A percentile compares a stretch with the other conserved stretches of the same genome.
phyloP scores from a whole-genome alignment of 129 eudicot species.

The Mikania micrantha region DNA sequence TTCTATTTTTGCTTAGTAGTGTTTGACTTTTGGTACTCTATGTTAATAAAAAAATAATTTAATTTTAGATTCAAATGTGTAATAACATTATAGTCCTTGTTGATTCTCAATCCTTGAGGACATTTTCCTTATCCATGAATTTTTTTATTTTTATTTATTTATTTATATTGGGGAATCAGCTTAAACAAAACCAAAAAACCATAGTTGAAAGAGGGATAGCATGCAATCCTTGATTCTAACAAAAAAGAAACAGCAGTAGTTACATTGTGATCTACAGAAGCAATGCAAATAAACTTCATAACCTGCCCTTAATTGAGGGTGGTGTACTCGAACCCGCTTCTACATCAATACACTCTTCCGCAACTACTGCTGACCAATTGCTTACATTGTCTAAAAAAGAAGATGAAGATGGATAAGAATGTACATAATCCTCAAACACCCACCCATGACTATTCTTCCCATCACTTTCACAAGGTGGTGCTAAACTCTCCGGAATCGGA shows the following conservation, averaged over 20 bases:
- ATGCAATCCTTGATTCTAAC: background rate
- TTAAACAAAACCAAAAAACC: too few species aligned
- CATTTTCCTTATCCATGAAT: too few species aligned
- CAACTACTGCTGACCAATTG: background rate
- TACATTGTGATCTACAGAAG: background rate
- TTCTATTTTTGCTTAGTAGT: constrained; percentile 69
- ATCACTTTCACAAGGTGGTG: background rate
- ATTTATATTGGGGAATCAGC: too few species aligned
- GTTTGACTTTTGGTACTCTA: constrained; percentile 50
- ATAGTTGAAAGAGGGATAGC: background rate
- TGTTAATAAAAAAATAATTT: too few species aligned
- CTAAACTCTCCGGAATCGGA: background rate
- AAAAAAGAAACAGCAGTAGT: background rate
- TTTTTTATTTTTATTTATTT: too few species aligned
- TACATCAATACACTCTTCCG: background rate
- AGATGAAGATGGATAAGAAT: constrained; percentile 1
- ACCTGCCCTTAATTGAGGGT: background rate
- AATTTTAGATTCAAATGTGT: too few species aligned
- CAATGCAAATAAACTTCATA: background rate
- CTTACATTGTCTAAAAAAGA: background rate
- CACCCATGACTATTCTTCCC: background rate
- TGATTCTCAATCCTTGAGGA: too few species aligned
- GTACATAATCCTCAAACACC: constrained; percentile 4
- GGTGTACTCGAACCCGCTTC: constrained; percentile 3
- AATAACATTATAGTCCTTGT: too few species aligned